Base-by-base conservation (phyloP, 164 flowering plant species). In the Macadamia integrifolia region DNA sequence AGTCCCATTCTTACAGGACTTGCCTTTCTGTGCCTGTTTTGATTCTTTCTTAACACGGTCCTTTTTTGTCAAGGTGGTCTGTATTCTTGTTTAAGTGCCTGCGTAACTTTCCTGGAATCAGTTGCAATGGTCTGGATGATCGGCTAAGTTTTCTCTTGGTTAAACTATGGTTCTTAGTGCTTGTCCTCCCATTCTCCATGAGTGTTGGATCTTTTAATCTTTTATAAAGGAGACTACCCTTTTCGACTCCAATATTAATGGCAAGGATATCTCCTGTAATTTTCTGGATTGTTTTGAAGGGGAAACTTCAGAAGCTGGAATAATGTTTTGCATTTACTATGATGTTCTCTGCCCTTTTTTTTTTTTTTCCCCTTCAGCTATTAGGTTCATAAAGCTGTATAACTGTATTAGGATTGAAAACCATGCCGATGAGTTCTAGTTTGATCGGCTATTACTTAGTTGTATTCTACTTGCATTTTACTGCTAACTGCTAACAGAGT, bases 41-140 rank as follows among this genome's bases (percentile, higher is more conserved):
- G 67, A 64, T 63, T 67, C 63, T 46, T 71, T 50, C 58, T 58
- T 49, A 30, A 23, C 13, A 44, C 49, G 63, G 52, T 58, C 62
- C 53, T 53, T 65, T 64, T 49, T n/a, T 44, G 40, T 9, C 64
- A 59, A 59, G 64, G 49, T 42, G 57, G 32, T 70, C 57, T 11
- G 50, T 46, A 1, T 3, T 46, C 50, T 71, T 59, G 63, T 49
- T 43, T 46, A 44, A 31, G 28, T 65, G 23, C 58, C 40, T 71
- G 50, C 40, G 48, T 31, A 63, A 11, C 48, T 46, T 64, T 35
- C 58, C 58, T 71, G 40, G 58, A 49, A 35, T 32, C 67, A 29
- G 58, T 23, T 48, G 53, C 55, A 28, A 32, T 14, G 50, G 59
- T 65, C 59, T 28, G 35, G 48, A 40, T 28, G 32, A n/a, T 40